Evolutionary conservation across 1,284 basidiomycete species (phyloP), one percentile per base, ranked within the genome.

Genomic region (Sporisorium graminicola): DNA sequence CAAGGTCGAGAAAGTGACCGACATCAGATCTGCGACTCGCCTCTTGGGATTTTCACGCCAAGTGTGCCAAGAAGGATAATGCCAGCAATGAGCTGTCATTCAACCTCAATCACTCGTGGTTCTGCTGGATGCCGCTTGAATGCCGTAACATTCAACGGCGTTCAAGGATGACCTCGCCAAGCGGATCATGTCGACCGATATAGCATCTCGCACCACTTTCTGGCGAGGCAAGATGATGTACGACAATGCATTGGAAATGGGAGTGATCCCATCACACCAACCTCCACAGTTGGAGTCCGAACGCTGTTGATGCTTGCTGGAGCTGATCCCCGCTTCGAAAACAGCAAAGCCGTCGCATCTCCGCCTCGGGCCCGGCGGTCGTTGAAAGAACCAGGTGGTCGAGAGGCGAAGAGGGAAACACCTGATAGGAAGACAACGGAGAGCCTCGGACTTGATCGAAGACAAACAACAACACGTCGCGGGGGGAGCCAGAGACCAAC

Each of bases 351-450:
- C n/a, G 20, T 24, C 20, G 22, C 14, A 35, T 37, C 33, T 42
- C 40, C 53, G 53, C 52, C 40, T 35, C 53, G 53, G 26, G 22
- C 12, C 40, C 52, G 52, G 52, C 52, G 52, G 52, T 51, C 29
- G 27, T 10, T 47, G 22, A 7, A n/a, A 22, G 22, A 37, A 6
- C 51, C 20, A 40, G 24, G 29, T 24, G 4, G 47, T 13, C 35
- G 40, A 3, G 49, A 35, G 5, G 46, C 3, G 26, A 22, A 13
- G 29, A 24, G 44, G 14, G 46, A 51, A 18, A 5, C 29, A n/a
- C 22, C 49, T 51, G 49, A 51, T 47, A 33, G 49, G 29, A 29
- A 31, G 29, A 33, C 29, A 33, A 14, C n/a, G 5, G 29, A 29
- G 24, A 26, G 46, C 49, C 49, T 51, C 50, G 50, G 50, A 20